A percentile compares a stretch with the other conserved stretches of the same genome.
Conservation (phyloP, 2,329 filamentous ascomycete genomes). For the Penicillium crustosum region DNA sequence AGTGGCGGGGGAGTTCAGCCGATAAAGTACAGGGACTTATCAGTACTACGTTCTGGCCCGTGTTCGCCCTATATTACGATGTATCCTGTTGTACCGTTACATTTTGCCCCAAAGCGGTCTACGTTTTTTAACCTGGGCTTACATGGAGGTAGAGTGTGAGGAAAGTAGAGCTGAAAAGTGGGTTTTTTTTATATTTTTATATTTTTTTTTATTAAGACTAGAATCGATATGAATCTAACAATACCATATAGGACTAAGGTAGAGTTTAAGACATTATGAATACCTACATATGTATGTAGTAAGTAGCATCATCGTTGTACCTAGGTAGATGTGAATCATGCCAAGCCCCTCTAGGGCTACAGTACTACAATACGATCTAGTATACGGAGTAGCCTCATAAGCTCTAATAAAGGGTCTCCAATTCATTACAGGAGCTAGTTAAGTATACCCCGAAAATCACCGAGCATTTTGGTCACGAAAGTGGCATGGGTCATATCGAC, state of each 20-base stretch:
- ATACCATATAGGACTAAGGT: no score
- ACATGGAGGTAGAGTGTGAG: neutral
- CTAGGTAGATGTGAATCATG: neutral
- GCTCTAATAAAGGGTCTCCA: neutral
- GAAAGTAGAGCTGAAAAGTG: neutral
- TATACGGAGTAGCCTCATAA: neutral
- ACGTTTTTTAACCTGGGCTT: no score
- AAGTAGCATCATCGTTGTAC: no score
- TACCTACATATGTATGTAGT: neutral
- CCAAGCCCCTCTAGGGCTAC: neutral
- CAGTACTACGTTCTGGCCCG: neutral
- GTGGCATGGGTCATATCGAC: neutral
- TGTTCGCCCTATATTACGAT: neutral
- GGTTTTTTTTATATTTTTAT: no score
- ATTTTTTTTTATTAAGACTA: no score
- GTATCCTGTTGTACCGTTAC: conserved; percentile 2
- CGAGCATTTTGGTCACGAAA: neutral
- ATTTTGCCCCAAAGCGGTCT: conserved; percentile 8
- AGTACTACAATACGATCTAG: neutral
- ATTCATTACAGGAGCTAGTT: neutral
- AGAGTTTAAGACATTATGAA: neutral
- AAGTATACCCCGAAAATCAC: neutral
- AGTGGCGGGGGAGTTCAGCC: conserved; percentile 10
- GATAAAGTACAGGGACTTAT: conserved; percentile 9
- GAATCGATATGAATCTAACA: no score